Base-by-base conservation (phyloP, 1,284 basidiomycete genomes). In the Cutaneotrichosporon mucoides region DNA sequence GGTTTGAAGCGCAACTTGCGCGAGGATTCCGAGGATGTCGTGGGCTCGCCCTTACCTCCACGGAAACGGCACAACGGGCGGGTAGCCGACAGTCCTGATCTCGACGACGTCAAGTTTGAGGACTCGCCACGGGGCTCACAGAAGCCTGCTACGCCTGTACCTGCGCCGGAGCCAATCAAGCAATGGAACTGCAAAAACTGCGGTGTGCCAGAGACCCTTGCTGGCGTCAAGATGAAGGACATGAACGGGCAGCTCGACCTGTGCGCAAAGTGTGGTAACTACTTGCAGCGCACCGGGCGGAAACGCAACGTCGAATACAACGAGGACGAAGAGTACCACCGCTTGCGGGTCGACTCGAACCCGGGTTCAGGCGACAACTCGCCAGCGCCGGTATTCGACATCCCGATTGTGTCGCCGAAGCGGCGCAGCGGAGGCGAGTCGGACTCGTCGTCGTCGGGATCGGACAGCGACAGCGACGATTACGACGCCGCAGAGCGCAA, bases 151-250 rank as follows among this genome's bases (percentile, higher is more conserved):
- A 43, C 51, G 24, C 41, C 51, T 4, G 53, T 24, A 4, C 41
- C 43, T 7, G 41, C 49, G 13, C 50, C 54, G 12, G n/a, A 24
- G 24, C 24, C 24, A 24, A 24, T 47, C 36, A 45, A 52, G 16
- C 43, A 53, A 48, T 95, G 92, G 92, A 90, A 92, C 78, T 95
- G 92, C 75, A 90, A 88, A 46, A 92, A 92, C 71, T 93, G 88
- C 66, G 92, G 92, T 15, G 89, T 89, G 70, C 91, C 92, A 0
- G 92, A 91, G 70, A 84, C 80, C 65, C 86, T 93, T 56, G 88
- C 91, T 2, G 81, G 91, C 54, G 90, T 91, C 8, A 81, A 88
- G 64, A 82, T 90, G 66, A 94, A 94, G 74, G 92, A 92, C 2
- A 91, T 90, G 3, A 57, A 56, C 24, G 68, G 93, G 33, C 88